Conservation (phyloP, 306 rosid species). For the cucumber (Cucumis sativus) region DNA sequence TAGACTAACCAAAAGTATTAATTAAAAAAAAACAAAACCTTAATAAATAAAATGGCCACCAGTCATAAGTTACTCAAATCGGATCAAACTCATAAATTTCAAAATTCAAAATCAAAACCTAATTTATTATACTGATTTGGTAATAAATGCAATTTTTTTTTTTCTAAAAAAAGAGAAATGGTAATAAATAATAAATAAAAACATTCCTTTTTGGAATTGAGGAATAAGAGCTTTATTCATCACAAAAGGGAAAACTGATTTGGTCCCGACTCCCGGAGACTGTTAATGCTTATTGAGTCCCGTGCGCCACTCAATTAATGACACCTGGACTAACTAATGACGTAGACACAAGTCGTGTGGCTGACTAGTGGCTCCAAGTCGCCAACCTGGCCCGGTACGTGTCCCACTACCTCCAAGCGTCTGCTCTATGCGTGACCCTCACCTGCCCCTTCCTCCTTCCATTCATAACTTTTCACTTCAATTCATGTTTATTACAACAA, state of each 20-base stretch:
- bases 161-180: no score
- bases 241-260: background rate
- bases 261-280: background rate
- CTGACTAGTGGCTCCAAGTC: background rate
- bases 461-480: no score
- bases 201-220: background rate
- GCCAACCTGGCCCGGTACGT: background rate
- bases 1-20: no score
- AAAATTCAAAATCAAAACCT: no score
- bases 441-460: background rate
- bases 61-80: no score
- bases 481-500: no score
- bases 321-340: background rate
- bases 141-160: no score
- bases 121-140: no score
- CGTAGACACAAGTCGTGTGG: background rate
- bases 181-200: no score
- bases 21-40: no score
- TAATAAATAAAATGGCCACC: no score
- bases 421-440: background rate
- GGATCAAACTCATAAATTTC: no score
- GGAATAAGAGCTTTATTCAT: background rate
- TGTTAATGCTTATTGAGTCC: background rate
- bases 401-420: background rate
- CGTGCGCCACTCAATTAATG: background rate